Percentiles rank a stretch among this genome's conserved stretches.
phyloP scores from a whole-genome alignment of 345 rosid species.

The Eutrema heterophyllum region DNA sequence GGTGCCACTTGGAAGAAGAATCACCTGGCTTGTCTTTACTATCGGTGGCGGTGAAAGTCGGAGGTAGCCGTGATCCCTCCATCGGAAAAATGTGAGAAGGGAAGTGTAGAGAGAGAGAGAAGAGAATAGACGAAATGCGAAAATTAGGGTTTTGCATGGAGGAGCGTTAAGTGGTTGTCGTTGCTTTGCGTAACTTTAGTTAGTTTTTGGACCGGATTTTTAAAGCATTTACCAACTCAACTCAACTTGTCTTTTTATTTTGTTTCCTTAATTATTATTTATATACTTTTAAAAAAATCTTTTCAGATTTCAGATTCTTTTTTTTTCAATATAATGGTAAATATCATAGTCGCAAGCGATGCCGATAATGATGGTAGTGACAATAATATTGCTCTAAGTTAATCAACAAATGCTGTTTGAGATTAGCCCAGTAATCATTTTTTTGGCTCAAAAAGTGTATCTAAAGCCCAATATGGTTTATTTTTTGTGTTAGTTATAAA shows the following conservation, averaged over 20 bases:
- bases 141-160: conserved; percentile 13
- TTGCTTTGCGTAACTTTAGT: conserved; percentile 24
- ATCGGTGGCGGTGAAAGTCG: not conserved
- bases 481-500: not conserved
- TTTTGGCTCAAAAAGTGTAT: not conserved
- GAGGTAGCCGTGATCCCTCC: conserved; percentile 17
- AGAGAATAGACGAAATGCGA: not conserved
- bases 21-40: not conserved
- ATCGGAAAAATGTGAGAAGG: conserved; percentile 7
- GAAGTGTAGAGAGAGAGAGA: not conserved
- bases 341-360: not conserved
- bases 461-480: not conserved
- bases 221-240: conserved; percentile 18
- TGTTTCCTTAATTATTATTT: not conserved
- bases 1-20: conserved; percentile 18
- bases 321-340: not conserved
- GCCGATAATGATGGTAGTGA: not conserved
- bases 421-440: too few species aligned
- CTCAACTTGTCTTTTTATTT: not conserved
- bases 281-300: not conserved
- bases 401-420: too few species aligned
- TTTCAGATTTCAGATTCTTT: not conserved
- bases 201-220: conserved; percentile 3
- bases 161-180: conserved; percentile 3
- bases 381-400: not conserved